Base-by-base conservation (phyloP, 1,139 yeast genomes). In the Pichia sp. region DNA sequence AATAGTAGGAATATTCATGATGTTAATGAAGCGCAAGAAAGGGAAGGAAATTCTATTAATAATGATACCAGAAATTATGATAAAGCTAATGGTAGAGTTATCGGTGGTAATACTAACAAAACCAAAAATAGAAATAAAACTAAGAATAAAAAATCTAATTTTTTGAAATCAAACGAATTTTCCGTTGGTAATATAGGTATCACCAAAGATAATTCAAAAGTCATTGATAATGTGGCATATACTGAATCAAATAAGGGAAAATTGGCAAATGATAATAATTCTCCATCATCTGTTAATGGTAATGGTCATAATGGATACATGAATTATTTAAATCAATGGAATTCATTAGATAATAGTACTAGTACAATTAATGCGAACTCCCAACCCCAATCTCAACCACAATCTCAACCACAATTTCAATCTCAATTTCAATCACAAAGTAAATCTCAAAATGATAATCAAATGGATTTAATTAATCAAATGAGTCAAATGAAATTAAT, bases 121-220 rank as follows among this genome's bases (percentile, higher is more conserved):
- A 23, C 31, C 14, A 31, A 18, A 26, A 27, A 9, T 20, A 10
- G 11, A 22, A 25, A 16, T 29, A 20, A 16, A 9, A 16, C n/a
- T 11, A 24, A 24, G 24, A 21, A 5, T 13, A 19, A 14, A 6
- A 14, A 10, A 24, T 11, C 13, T 13, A 9, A 9, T 26, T 18
- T 7, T 14, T 18, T 7, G 10, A n/a, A 6, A 7, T 7, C 19
- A 20, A 11, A 18, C n/a, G n/a, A n/a, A n/a, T n/a, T n/a, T n/a
- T n/a, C n/a, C n/a, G 22, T 32, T 38, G 42, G 45, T 43, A 43
- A 43, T 42, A 42, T 38, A 38, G 45, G 45, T 42, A 42, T 42
- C 45, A 42, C 45, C 40, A 36, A 30, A 9, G 28, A 29, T 11
- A 22, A 27, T 29, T 38, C n/a, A 19, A 19, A n/a, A 31, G 14